Base-by-base conservation (phyloP, 129 eudicot genomes). In the Helianthus annuus region DNA sequence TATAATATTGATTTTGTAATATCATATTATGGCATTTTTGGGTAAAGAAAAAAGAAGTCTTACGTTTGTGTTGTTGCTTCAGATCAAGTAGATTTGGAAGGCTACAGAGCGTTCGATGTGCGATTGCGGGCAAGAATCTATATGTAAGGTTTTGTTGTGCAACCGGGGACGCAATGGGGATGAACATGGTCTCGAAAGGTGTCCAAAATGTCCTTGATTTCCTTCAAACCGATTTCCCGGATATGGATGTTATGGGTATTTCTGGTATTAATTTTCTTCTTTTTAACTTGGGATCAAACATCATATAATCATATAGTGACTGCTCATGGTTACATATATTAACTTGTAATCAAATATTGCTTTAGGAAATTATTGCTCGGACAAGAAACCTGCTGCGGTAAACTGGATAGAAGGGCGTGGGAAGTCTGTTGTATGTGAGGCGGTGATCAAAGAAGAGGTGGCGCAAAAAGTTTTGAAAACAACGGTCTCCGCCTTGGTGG, bases 131-230 rank as follows among this genome's bases (percentile, higher is more conserved):
- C 10, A 87, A 87, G 74, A 87, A 87, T 71, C 70, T 87, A 13
- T 87, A 87, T 75, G 68, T 82, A 14, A 70, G 94, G 69, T 87
- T 87, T 54, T 13, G 74, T 57, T 87, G 94, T 72, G 78, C 84
- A 78, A 87, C 94, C 0, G 94, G 94, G 0, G 94, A 87, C 59
- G 90, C 94, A 34, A 87, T 87, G 88, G 88, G 88, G 56, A 84
- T 84, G 88, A 84, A 84, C 77, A 84, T 84, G 88, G 85, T 84
- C 19, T 84, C 88, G 5, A 84, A 84, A 51, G 88, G 88, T 40
- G 88, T 84, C 29, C 88, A 84, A 34, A 80, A 84, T 22, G 88
- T 84, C 32, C 38, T 84, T 13, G 88, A 84, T 14, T 80, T 72
- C 17, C 88, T 84, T 32, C 83, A 70, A 11, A 39, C 27, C 14